Evolutionary conservation across 176 grass and related monocot genomes (phyloP).

Genomic region (Rhipidocladum racemiflorum): DNA sequence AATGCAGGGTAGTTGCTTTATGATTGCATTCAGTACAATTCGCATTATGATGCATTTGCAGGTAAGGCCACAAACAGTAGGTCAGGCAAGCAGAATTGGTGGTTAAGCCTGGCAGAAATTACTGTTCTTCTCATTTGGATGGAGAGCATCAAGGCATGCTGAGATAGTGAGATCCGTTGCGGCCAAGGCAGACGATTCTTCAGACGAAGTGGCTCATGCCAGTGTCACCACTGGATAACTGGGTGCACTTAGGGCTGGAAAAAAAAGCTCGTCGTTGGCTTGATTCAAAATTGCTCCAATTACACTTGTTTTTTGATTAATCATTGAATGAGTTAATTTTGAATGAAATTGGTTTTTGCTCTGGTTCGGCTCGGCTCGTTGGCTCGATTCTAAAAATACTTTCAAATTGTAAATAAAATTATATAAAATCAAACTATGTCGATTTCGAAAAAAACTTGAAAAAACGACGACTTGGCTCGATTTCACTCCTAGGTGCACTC

Average conservation of each 20-base stretch:
- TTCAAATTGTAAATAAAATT: no score
- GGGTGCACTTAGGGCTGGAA: no score
- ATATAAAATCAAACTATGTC: no score
- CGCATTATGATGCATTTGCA: slow-evolving; percentile 12
- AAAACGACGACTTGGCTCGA: no score
- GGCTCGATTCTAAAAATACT: no score
- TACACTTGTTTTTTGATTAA: no score
- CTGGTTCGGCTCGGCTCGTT: no score
- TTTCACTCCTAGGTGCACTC: neutral
- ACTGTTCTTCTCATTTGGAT: slow-evolving; percentile 82
- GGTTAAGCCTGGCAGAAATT: slow-evolving; percentile 90
- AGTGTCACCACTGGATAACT: slow-evolving; percentile 33
- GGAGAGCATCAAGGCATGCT: slow-evolving; percentile 59
- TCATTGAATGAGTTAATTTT: no score
- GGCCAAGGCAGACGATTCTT: slow-evolving; percentile 42
- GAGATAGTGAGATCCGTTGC: slow-evolving; percentile 37
- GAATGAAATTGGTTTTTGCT: no score
- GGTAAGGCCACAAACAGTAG: slow-evolving; percentile 81
- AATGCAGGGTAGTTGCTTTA: neutral
- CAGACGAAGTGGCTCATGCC: slow-evolving; percentile 30
- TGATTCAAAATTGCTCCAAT: no score
- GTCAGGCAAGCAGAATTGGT: slow-evolving; percentile 81
- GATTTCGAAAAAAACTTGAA: no score
- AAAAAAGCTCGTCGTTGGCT: no score
- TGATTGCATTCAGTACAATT: neutral